phyloP scores from a whole-genome alignment of 805 yeast genomes.

The Myxozyma vanderwaltii region DNA sequence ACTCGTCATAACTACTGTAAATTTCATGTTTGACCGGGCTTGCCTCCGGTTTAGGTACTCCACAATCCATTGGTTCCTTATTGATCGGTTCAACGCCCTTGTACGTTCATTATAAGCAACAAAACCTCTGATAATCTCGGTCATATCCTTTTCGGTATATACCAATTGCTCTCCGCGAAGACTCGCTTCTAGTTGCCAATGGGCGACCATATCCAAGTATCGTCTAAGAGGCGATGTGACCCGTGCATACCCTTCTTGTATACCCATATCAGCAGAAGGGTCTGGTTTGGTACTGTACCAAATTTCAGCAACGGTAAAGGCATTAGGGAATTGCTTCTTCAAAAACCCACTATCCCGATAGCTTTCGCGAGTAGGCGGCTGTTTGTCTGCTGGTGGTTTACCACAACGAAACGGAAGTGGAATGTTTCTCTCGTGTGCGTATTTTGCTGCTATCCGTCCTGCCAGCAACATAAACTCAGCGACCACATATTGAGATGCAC shows the following conservation, averaged over 20 bases:
- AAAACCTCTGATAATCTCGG: neutral
- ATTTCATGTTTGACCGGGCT: neutral
- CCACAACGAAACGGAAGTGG: conserved; percentile 37
- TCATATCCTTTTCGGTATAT: conserved; percentile 17
- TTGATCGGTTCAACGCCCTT: neutral
- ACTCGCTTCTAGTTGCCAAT: conserved; percentile 66
- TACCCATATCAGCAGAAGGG: conserved; percentile 49
- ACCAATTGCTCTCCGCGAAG: conserved; percentile 38
- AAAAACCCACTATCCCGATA: conserved; percentile 8
- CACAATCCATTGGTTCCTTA: neutral
- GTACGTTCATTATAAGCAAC: neutral
- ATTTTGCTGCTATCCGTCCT: conserved; percentile 50
- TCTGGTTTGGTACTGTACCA: conserved; percentile 3
- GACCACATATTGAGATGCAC: conserved; percentile 62
- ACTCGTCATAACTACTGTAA: conserved; percentile 14
- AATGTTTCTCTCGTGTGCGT: conserved; percentile 32
- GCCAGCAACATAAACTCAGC: conserved; percentile 84
- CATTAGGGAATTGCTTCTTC: neutral
- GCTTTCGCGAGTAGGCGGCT: neutral
- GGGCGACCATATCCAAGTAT: conserved; percentile 76
- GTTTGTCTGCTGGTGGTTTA: neutral
- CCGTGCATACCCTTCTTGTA: conserved; percentile 55
- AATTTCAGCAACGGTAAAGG: neutral
- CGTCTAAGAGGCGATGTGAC: conserved; percentile 90
- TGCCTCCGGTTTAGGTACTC: conserved; percentile 1